A percentile compares a stretch with the other conserved stretches of the same genome.
These are phyloP conservation scores for Diddensiella transvaalensis DNA, from an alignment of 805 yeast species.

Conservation along the genomic window DNA sequence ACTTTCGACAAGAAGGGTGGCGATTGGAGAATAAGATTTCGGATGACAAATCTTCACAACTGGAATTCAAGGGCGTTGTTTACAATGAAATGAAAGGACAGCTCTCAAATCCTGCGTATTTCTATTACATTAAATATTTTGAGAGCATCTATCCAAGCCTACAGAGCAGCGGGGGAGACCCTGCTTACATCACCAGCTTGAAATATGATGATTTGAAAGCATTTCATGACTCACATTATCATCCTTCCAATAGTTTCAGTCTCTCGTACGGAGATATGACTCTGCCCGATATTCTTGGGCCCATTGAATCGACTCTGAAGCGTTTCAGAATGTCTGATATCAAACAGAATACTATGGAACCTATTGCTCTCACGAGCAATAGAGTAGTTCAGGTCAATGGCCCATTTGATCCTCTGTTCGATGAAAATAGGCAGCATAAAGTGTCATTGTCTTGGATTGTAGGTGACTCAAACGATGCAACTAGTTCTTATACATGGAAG, in stretches of 20 bases:
- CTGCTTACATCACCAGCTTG: constrained; percentile 69
- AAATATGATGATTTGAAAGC: constrained; percentile 70
- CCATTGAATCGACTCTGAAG: constrained; percentile 50
- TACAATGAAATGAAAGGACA: constrained; percentile 99
- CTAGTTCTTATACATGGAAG: constrained; percentile 69
- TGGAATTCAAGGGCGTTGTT: constrained; percentile 90
- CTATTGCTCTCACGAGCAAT: constrained; percentile 43
- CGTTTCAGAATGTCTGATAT: constrained; percentile 15
- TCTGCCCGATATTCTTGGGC: constrained; percentile 54
- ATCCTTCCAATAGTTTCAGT: constrained; percentile 84
- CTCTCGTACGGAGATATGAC: constrained; percentile 85
- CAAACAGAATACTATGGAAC: constrained; percentile 33
- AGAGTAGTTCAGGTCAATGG: constrained; percentile 49
- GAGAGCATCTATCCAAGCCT: constrained; percentile 80
- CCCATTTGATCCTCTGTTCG: constrained; percentile 77
- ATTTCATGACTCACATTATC: constrained; percentile 74
- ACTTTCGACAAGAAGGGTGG: constrained; percentile 97
- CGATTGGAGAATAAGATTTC: constrained; percentile 72
- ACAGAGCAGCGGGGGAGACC: constrained; percentile 94
- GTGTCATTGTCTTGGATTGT: constrained; percentile 85
- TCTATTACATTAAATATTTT: constrained; percentile 79
- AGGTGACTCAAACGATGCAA: constrained; percentile 66
- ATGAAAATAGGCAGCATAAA: constrained; percentile 65
- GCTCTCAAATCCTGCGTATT: constrained; percentile 80
- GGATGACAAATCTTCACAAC: constrained; percentile 54